Evolutionary conservation across 768 basidiomycete species (phyloP), one percentile per base, ranked within the genome.

Genomic region (Trametes sanguinea): DNA sequence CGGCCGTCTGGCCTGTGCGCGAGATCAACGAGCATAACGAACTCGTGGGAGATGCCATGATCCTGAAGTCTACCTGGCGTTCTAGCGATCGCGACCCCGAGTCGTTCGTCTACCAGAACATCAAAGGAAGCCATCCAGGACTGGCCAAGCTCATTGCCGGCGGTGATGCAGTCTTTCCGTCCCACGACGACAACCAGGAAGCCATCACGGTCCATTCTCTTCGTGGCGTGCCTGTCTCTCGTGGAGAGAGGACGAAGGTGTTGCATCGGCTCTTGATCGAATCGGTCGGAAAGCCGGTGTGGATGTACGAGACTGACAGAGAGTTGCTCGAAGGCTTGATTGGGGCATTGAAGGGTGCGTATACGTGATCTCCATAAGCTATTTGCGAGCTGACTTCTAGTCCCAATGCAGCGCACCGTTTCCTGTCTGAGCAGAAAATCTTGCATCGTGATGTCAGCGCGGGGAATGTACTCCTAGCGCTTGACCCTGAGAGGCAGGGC

Each of bases 381-480:
- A 11, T 37, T 6, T 37, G 35, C 11, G 35, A 37, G 35, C 35
- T 37, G 35, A 37, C 35, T 11, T 37, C 35, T 37, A 37, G 35
- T 37, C 35, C 35, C 35, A 37, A 37, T 37, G 47, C 37, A 72
- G 71, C 64, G 40, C 69, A 73, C 58, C 27, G 64, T 44, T 61
- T 60, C 44, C 60, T 71, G 39, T 61, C 46, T 35, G 53, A 67
- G 32, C 64, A 69, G 8, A 70, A 69, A 0, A 68, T 78, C 43
- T 52, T 76, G 2, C 75, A 76, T 43, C 65, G 73, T 4, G 73
- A 77, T 48, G 62, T 76, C 51, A 77, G 73, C 60, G 69, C 70
- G 32, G 74, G 75, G 11, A 76, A 76, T 48, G 66, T 78, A 6
- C 68, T 77, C 16, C 71, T 77, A 2, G n/a, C 57, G 27, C 37